phyloP scores from a whole-genome alignment of 225 moss, liverwort and hornwort species.

The Physcomitrium patens region DNA sequence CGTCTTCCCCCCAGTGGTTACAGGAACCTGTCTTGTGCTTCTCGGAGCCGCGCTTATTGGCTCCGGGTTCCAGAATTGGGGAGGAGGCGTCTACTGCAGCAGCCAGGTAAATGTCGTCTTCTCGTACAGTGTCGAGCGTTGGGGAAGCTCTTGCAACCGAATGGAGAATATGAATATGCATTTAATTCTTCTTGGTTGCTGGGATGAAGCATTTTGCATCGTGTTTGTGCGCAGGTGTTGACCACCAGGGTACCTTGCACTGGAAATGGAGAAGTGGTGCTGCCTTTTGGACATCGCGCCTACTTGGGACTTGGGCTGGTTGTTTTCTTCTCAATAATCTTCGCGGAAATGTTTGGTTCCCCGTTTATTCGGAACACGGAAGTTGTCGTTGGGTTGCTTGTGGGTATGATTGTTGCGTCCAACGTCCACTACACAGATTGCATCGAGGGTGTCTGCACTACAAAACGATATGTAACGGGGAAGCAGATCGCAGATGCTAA shows the following conservation, averaged over 20 bases:
- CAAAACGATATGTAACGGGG: slow-evolving; percentile 51
- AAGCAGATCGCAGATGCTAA: slow-evolving; percentile 47
- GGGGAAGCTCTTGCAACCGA: neutral
- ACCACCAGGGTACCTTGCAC: slow-evolving; percentile 51
- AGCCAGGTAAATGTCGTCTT: slow-evolving; percentile 43
- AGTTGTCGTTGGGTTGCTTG: slow-evolving; percentile 63
- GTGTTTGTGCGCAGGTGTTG: slow-evolving; percentile 49
- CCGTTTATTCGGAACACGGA: slow-evolving; percentile 75
- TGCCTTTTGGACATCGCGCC: slow-evolving; percentile 63
- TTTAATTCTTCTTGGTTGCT: neutral
- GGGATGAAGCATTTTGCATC: neutral
- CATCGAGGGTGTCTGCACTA: slow-evolving; percentile 26
- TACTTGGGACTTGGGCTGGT: slow-evolving; percentile 70
- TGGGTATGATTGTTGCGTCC: slow-evolving; percentile 72
- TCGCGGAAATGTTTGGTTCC: slow-evolving; percentile 73
- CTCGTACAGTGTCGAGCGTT: no score
- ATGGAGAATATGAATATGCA: no score
- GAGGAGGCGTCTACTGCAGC: slow-evolving; percentile 68
- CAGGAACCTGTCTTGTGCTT: slow-evolving; percentile 67
- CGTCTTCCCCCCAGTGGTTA: slow-evolving; percentile 78
- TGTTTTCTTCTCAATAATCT: slow-evolving; percentile 59
- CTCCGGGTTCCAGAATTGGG: slow-evolving; percentile 66
- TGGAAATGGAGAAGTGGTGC: slow-evolving; percentile 69
- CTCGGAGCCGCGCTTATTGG: slow-evolving; percentile 61
- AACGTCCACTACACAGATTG: slow-evolving; percentile 38